These are phyloP conservation scores for Solanum pinnatisectum DNA, from an alignment of 257 asterid genomes.

Conservation along the genomic window DNA sequence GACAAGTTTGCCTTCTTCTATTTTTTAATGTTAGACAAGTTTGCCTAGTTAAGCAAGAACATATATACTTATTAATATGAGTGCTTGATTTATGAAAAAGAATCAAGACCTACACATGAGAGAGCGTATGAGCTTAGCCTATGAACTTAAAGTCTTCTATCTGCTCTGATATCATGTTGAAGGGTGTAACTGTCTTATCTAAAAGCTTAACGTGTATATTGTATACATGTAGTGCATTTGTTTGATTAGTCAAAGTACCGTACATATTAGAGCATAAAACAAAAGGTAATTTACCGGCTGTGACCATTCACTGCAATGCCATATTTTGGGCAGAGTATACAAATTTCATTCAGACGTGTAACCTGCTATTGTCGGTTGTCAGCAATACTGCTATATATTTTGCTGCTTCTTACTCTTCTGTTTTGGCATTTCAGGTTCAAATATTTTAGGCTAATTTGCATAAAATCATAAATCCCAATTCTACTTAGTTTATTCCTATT, in stretches of 20 bases:
- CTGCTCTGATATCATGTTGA: background rate
- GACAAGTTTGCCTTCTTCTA: background rate
- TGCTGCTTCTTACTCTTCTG: background rate
- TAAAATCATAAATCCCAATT: background rate
- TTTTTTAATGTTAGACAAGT: background rate
- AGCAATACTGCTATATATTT: constrained; percentile 15
- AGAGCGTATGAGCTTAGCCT: no score
- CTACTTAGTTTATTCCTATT: constrained; percentile 44
- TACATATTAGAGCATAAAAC: background rate
- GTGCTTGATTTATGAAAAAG: no score
- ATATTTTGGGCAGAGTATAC: constrained; percentile 40
- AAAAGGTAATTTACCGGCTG: constrained; percentile 4
- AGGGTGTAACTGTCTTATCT: accelerated
- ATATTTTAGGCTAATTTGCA: background rate
- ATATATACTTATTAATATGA: background rate
- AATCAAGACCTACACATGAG: no score
- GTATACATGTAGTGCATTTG: background rate
- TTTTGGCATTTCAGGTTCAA: background rate
- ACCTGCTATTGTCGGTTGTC: constrained; percentile 45
- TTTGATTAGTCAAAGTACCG: background rate
- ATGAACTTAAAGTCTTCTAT: background rate
- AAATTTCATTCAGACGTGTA: constrained; percentile 30
- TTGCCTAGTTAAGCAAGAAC: background rate
- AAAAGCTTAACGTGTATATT: no score
- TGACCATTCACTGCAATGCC: constrained; percentile 43